A percentile compares a stretch with the other conserved stretches of the same genome.
Evolutionary conservation across 768 basidiomycete species (phyloP).

Genomic region (Pisolithus microcarpus): DNA sequence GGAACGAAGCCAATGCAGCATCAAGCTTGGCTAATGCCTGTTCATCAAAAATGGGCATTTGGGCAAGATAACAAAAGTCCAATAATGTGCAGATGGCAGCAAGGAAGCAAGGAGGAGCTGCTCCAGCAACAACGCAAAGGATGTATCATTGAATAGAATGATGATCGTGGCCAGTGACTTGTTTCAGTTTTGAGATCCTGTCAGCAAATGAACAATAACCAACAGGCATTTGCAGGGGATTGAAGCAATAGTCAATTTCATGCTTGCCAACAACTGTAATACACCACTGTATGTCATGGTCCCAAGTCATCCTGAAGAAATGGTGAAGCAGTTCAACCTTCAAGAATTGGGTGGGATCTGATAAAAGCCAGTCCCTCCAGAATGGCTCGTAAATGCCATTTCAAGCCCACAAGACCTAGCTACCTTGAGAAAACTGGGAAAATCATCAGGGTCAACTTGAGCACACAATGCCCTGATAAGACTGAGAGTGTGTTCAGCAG

Average conservation of each 20-base stretch:
- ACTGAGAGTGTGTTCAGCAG: too few species aligned
- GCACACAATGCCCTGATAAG: too few species aligned
- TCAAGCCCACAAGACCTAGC: background rate
- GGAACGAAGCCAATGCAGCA: conserved; percentile 23
- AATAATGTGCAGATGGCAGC: conserved; percentile 27
- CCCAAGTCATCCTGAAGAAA: too few species aligned
- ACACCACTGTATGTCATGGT: too few species aligned
- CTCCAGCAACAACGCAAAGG: conserved; percentile 28
- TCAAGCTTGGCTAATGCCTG: conserved; percentile 10
- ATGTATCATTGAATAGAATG: conserved; percentile 29
- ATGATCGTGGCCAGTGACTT: conserved; percentile 34
- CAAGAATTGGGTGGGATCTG: too few species aligned
- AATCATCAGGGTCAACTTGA: too few species aligned
- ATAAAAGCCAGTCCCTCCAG: too few species aligned
- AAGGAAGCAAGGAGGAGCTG: conserved; percentile 23
- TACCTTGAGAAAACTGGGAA: conserved; percentile 10
- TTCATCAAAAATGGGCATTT: conserved; percentile 23
- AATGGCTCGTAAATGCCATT: too few species aligned
- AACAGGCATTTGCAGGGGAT: conserved; percentile 6
- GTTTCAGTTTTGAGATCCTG: conserved; percentile 35
- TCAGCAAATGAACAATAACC: conserved; percentile 19
- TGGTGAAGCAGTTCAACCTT: too few species aligned
- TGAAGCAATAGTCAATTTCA: background rate
- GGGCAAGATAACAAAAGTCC: conserved; percentile 32
- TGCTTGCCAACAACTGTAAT: too few species aligned